A percentile compares a stretch with the other conserved stretches of the same genome.
Conservation (phyloP, 2,329 filamentous ascomycete species). For the Venturia aucupariae region DNA sequence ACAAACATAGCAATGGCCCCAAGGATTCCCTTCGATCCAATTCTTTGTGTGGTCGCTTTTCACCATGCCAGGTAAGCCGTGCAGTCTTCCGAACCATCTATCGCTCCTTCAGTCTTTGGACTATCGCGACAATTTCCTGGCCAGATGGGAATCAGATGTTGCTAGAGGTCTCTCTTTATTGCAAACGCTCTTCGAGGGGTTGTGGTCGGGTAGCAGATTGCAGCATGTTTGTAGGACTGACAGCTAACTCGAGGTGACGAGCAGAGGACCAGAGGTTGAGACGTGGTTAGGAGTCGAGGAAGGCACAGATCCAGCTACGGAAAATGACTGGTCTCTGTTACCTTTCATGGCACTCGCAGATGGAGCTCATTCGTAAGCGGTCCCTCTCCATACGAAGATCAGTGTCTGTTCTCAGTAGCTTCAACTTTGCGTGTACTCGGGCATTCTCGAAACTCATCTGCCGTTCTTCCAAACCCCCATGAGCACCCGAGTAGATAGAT, state of each 20-base stretch:
- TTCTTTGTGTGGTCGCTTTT: constrained; percentile 45
- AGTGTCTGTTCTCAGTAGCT: background rate
- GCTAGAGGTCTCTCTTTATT: background rate
- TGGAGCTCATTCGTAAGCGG: constrained; percentile 78
- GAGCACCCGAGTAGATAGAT: background rate
- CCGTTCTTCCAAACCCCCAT: background rate
- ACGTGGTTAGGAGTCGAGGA: constrained; percentile 74
- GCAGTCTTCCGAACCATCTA: background rate
- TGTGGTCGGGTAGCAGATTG: background rate
- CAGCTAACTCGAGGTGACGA: constrained; percentile 10
- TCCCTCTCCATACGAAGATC: too few species aligned
- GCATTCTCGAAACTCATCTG: background rate
- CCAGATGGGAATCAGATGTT: background rate
- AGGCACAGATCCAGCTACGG: constrained; percentile 64
- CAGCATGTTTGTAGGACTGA: background rate
- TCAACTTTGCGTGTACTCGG: too few species aligned
- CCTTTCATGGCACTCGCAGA: constrained; percentile 97
- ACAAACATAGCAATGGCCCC: background rate
- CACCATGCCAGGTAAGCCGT: constrained; percentile 38
- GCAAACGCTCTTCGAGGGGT: background rate
- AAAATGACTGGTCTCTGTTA: constrained; percentile 79
- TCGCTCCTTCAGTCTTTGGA: background rate
- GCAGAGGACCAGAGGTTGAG: constrained; percentile 82
- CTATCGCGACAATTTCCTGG: background rate
- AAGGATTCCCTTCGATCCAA: constrained; percentile 30